Evolutionary conservation across 2,329 filamentous ascomycete genomes (phyloP).

Genomic region (Aspergillus oerlinghausenensis): DNA sequence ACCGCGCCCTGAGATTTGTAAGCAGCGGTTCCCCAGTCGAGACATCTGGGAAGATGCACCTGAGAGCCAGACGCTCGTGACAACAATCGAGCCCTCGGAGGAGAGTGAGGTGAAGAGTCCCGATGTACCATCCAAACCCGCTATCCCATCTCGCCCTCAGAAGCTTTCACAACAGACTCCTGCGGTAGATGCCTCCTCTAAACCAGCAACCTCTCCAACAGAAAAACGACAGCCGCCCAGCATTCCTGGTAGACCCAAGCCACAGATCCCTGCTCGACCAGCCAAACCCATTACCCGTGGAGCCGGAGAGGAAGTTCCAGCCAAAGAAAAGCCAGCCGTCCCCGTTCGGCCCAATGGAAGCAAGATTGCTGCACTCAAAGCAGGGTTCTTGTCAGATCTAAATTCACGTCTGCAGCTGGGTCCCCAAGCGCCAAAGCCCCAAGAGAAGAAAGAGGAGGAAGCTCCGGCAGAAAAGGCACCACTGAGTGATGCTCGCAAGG

Average conservation of each 20-base stretch:
- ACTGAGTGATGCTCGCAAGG: slow-evolving; percentile 84
- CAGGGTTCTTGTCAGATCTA: slow-evolving; percentile 86
- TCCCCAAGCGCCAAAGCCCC: slow-evolving; percentile 71
- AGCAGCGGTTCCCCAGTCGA: slow-evolving; percentile 78
- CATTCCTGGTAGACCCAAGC: slow-evolving; percentile 59
- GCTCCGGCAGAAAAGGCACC: slow-evolving; percentile 68
- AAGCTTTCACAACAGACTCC: slow-evolving; percentile 30
- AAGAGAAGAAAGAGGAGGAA: slow-evolving; percentile 59
- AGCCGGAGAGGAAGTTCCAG: slow-evolving; percentile 30
- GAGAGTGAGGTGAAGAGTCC: slow-evolving; percentile 46
- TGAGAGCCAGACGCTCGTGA: slow-evolving; percentile 73
- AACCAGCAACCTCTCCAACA: slow-evolving; percentile 41
- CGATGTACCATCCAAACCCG: slow-evolving; percentile 29
- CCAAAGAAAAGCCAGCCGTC: slow-evolving; percentile 76
- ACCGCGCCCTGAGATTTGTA: slow-evolving; percentile 48
- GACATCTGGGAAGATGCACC: slow-evolving; percentile 95
- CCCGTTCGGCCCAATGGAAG: slow-evolving; percentile 71
- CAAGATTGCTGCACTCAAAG: slow-evolving; percentile 88
- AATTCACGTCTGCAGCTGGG: slow-evolving; percentile 85
- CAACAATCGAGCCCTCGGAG: slow-evolving; percentile 56
- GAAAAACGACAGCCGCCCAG: slow-evolving; percentile 49
- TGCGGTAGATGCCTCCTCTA: slow-evolving; percentile 29
- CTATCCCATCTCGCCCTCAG: slow-evolving; percentile 30
- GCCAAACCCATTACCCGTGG: slow-evolving; percentile 45
- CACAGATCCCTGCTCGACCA: slow-evolving; percentile 61